Conservation (phyloP, 306 rosid species). For the Vachellia pachyceras region DNA sequence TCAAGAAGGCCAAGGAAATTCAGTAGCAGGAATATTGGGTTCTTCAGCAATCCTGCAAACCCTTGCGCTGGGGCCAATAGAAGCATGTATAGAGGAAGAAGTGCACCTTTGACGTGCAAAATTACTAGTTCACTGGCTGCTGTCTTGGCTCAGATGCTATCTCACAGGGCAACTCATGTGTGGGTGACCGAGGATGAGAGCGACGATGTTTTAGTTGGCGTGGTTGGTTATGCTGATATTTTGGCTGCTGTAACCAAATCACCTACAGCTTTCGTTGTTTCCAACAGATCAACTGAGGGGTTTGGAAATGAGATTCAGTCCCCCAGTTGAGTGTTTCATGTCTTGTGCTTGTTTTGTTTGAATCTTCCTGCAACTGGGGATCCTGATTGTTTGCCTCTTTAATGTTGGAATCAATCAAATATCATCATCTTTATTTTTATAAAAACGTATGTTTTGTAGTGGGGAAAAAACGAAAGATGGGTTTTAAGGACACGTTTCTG, state of each 20-base stretch:
- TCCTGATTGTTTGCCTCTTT: slow-evolving; percentile 24
- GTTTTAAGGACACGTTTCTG: not conserved
- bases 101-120: slow-evolving; percentile 88
- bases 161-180: slow-evolving; percentile 91
- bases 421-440: slow-evolving; percentile 2
- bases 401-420: slow-evolving; percentile 18
- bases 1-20: slow-evolving; percentile 60
- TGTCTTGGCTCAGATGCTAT: slow-evolving; percentile 99
- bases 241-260: slow-evolving; percentile 84
- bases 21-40: slow-evolving; percentile 90
- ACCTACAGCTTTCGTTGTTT: slow-evolving; percentile 49
- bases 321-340: slow-evolving; percentile 38
- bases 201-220: slow-evolving; percentile 84
- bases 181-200: slow-evolving; percentile 86
- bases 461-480: not conserved
- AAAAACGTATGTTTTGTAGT: slow-evolving; percentile 15
- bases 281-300: slow-evolving; percentile 56
- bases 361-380: slow-evolving; percentile 23
- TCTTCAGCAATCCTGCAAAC: slow-evolving; percentile 58
- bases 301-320: slow-evolving; percentile 59
- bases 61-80: slow-evolving; percentile 61
- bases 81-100: slow-evolving; percentile 96
- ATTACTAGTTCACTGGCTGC: slow-evolving; percentile 93
- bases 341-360: slow-evolving; percentile 24
- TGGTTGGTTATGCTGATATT: slow-evolving; percentile 86